Evolutionary conservation across 495 filamentous ascomycete genomes (phyloP), one percentile per base, ranked within the genome.

Genomic region (Penicillium desertorum): DNA sequence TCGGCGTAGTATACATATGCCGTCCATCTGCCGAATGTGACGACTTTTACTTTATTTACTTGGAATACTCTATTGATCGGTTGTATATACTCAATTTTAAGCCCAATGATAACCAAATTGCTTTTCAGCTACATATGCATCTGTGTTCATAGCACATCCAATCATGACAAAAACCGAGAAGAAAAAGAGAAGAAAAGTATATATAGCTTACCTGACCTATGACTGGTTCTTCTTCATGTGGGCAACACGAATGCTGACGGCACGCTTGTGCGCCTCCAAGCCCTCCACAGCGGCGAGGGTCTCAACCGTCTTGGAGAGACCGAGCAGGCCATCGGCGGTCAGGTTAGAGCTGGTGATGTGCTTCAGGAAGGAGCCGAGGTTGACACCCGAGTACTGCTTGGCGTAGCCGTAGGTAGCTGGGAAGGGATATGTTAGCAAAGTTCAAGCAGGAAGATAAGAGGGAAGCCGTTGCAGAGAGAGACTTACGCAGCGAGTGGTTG

Each of bases 311-410:
- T 79, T 77, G 9, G 94, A 88, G 0, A 98, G 86, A 63, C 91
- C 90, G 58, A 81, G 75, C 50, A 98, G 74, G 1, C 94, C 94
- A 56, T 97, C 83, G 20, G 85, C 83, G 0, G 92, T 95, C 59
- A 98, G 79, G 71, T 95, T 87, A 0, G 90, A 89, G 72, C 88
- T 91, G 9, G 94, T 98, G 66, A 98, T 93, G 74, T 97, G 90
- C 78, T 98, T 98, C 60, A 96, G 79, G 76, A 96, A 98, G 0
- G 91, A 96, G 5, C 83, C 91, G 1, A 98, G 84, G 70, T 96
- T 98, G 59, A 98, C 94, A 41, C 94, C 94, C 4, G 92, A 96
- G 75, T 98, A 98, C 66, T 98, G 94, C 73, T 92, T 95, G 45
- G 94, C 94, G 62, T 95, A 98, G 37, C 94, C 94, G 66, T 96